A percentile compares a stretch with the other conserved stretches of the same genome.
phyloP scores from a whole-genome alignment of 2,329 filamentous ascomycete genomes.

The Phialophora verrucosa region DNA sequence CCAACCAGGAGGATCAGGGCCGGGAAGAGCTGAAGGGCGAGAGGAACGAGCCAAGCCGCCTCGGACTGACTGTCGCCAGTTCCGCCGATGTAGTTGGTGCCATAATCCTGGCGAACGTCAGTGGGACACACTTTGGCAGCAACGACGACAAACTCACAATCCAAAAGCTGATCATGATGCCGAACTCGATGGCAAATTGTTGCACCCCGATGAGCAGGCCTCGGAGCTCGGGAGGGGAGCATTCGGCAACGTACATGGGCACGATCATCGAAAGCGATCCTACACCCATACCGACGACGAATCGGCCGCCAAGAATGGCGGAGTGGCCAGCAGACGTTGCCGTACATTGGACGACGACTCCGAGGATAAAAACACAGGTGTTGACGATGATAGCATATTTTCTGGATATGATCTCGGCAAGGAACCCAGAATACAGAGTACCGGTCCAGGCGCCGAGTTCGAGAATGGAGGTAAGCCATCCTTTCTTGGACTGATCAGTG shows the following conservation, averaged over 20 bases:
- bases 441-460: conserved; percentile 50
- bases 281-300: conserved; percentile 52
- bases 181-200: conserved; percentile 52
- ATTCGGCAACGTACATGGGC: conserved; percentile 47
- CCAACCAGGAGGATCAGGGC: conserved; percentile 47
- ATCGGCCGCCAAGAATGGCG: conserved; percentile 48
- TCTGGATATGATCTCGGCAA: conserved; percentile 47
- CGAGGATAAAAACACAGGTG: conserved; percentile 46
- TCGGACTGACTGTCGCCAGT: conserved; percentile 64
- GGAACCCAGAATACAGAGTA: conserved; percentile 46
- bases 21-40: conserved; percentile 57
- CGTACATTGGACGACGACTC: conserved; percentile 56
- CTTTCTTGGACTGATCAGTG: conserved; percentile 41
- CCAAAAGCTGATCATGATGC: conserved; percentile 53
- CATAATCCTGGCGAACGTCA: conserved; percentile 46
- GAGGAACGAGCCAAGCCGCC: conserved; percentile 74
- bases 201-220: conserved; percentile 51
- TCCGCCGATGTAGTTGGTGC: conserved; percentile 68
- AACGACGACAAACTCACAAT: conserved; percentile 35
- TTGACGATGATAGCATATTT: conserved; percentile 45
- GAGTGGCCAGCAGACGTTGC: conserved; percentile 43
- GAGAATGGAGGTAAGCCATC: conserved; percentile 49
- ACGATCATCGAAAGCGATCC: conserved; percentile 51
- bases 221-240: conserved; percentile 50
- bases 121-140: neutral